Percentiles rank a stretch among this genome's conserved stretches.
phyloP scores from a whole-genome alignment of 768 basidiomycete genomes.

The Galerina marginata region DNA sequence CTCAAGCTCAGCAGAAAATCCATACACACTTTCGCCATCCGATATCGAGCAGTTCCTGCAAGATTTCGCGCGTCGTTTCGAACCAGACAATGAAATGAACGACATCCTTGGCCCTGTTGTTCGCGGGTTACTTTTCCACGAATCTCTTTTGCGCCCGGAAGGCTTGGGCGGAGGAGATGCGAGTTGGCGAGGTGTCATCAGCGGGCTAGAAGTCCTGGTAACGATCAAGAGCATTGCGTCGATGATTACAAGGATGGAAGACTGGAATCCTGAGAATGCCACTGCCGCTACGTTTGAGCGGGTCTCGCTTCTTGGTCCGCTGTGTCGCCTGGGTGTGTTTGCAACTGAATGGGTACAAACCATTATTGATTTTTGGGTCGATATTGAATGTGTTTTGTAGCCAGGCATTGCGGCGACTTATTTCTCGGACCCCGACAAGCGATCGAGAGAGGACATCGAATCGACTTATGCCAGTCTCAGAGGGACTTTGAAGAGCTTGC shows the following conservation, averaged over 20 bases:
- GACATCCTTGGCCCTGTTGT: slow-evolving; percentile 81
- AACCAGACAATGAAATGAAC: slow-evolving; percentile 78
- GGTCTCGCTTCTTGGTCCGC: slow-evolving; percentile 78
- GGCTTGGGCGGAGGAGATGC: slow-evolving; percentile 76
- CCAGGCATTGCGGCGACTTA: slow-evolving; percentile 78
- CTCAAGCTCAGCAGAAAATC: slow-evolving; percentile 48
- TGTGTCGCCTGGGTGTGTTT: slow-evolving; percentile 85
- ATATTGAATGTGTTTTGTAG: slow-evolving; percentile 42
- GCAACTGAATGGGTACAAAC: slow-evolving; percentile 81
- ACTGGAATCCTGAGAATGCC: slow-evolving; percentile 71
- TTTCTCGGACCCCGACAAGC: slow-evolving; percentile 85
- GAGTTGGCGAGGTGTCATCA: slow-evolving; percentile 85
- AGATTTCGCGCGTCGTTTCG: slow-evolving; percentile 83
- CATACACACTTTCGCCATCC: slow-evolving; percentile 59
- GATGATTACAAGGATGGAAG: slow-evolving; percentile 76
- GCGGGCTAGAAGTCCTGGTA: slow-evolving; percentile 81
- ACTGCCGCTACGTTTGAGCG: slow-evolving; percentile 67
- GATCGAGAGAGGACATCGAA: slow-evolving; percentile 74
- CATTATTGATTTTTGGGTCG: not conserved
- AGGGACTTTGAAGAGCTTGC: slow-evolving; percentile 84
- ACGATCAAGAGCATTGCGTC: slow-evolving; percentile 83
- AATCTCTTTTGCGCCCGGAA: slow-evolving; percentile 66
- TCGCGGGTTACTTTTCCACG: slow-evolving; percentile 62
- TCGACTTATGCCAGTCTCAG: slow-evolving; percentile 85
- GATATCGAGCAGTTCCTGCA: slow-evolving; percentile 83